Evolutionary conservation across 2,329 filamentous ascomycete genomes (phyloP).

Genomic region (Alternaria hordeiaustralica): DNA sequence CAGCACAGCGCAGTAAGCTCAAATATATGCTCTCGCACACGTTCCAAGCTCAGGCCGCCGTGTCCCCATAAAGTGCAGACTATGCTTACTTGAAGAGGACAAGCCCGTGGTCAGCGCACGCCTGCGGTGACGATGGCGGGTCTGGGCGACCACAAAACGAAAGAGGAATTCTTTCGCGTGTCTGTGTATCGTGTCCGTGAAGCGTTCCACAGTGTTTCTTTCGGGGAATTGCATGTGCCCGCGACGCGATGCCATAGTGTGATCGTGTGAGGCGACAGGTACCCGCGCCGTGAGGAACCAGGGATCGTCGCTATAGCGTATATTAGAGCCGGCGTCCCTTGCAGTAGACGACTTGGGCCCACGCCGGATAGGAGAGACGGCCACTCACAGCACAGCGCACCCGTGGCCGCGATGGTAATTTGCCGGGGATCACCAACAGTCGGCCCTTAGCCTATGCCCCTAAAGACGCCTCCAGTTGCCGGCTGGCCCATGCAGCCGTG

Average conservation of each 20-base stretch:
- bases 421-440: slow-evolving; percentile 11
- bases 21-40: neutral
- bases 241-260: neutral
- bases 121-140: neutral
- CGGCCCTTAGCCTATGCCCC: slow-evolving; percentile 23
- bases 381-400: slow-evolving; percentile 12
- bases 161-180: neutral
- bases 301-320: slow-evolving; percentile 11
- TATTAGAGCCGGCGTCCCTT: slow-evolving; percentile 16
- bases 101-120: neutral
- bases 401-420: slow-evolving; percentile 14
- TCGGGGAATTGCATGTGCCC: neutral
- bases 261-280: slow-evolving; percentile 3
- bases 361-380: neutral
- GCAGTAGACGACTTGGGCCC: slow-evolving; percentile 15
- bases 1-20: neutral
- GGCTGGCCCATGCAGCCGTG: slow-evolving; percentile 26
- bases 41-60: neutral
- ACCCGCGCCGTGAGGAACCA: slow-evolving; percentile 9
- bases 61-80: neutral
- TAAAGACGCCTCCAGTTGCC: slow-evolving; percentile 19
- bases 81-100: neutral
- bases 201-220: neutral
- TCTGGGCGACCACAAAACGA: neutral
- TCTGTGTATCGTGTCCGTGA: neutral